Evolutionary conservation across 1,139 yeast genomes (phyloP).

Genomic region (Candida dubliniensis): DNA sequence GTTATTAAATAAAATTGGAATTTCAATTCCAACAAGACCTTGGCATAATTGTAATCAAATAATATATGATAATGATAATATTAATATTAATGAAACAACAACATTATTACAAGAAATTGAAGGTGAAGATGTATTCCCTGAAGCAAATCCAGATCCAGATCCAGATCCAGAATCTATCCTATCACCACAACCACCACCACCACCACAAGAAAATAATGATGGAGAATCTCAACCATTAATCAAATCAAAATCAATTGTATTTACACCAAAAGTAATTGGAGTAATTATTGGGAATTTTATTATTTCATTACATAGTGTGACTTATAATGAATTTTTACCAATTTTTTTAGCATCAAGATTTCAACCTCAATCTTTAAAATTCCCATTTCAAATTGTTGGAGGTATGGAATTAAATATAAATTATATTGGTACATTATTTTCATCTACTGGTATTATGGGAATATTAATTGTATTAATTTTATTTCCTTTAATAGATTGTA

Average conservation of each 20-base stretch:
- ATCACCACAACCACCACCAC: conserved; percentile 21
- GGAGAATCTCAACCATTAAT: not conserved
- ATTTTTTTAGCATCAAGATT: conserved; percentile 54
- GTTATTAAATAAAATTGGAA: conserved; percentile 35
- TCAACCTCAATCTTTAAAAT: conserved; percentile 32
- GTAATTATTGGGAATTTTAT: conserved; percentile 15
- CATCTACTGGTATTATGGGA: conserved; percentile 59
- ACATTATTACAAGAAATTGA: conserved; percentile 4
- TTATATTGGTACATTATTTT: conserved; percentile 55
- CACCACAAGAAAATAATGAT: no score
- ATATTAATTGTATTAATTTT: conserved; percentile 49
- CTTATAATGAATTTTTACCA: conserved; percentile 59
- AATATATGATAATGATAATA: conserved; percentile 1
- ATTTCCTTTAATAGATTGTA: conserved; percentile 54
- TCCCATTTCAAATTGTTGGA: conserved; percentile 33
- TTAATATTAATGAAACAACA: conserved; percentile 5
- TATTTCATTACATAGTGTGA: conserved; percentile 42
- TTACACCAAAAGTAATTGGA: conserved; percentile 25
- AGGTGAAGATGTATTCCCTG: conserved; percentile 3
- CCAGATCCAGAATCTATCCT: conserved; percentile 19
- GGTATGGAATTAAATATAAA: conserved; percentile 39
- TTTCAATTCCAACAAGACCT: conserved; percentile 30
- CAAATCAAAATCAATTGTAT: conserved; percentile 15
- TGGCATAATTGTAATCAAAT: conserved; percentile 30
- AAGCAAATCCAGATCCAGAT: conserved; percentile 8